These are phyloP conservation scores for Heliosperma pusillum DNA, from an alignment of 148 eudicot genomes.

Conservation along the genomic window DNA sequence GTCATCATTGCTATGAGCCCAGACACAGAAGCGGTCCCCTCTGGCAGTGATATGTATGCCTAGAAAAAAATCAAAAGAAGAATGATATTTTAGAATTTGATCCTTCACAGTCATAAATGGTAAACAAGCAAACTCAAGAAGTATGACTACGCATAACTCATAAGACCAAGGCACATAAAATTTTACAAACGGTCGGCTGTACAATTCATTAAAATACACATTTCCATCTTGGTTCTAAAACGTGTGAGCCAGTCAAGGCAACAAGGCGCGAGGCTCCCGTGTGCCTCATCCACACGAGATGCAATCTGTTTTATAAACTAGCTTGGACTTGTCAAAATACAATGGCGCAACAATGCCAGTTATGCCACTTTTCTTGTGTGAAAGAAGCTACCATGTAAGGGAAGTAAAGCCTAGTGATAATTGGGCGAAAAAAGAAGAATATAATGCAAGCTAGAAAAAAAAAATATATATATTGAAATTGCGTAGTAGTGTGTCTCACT, in stretches of 20 bases:
- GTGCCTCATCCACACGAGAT: not conserved
- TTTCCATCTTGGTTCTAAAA: not conserved
- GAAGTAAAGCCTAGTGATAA: not conserved
- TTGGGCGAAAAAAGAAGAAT: not conserved
- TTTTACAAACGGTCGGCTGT: not conserved
- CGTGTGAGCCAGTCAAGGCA: not conserved
- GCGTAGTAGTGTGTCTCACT: not conserved
- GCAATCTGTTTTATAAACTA: not conserved
- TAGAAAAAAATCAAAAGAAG: constrained; percentile 17
- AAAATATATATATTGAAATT: not conserved
- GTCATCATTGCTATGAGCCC: constrained; percentile 52
- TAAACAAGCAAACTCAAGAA: not conserved
- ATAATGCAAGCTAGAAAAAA: not conserved
- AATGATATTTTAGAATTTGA: not conserved
- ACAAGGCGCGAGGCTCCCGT: not conserved
- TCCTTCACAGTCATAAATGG: not conserved
- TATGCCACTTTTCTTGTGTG: not conserved
- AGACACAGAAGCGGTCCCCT: constrained; percentile 41
- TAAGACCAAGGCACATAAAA: not conserved
- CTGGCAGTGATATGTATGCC: constrained; percentile 50
- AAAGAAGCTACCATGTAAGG: not conserved
- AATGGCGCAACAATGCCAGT: not conserved
- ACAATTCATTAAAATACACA: not conserved
- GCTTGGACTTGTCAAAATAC: not conserved
- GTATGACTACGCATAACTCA: not conserved